These are phyloP conservation scores for Seiridium cupressi DNA, from an alignment of 2,329 filamentous ascomycete genomes.

Conservation along the genomic window DNA sequence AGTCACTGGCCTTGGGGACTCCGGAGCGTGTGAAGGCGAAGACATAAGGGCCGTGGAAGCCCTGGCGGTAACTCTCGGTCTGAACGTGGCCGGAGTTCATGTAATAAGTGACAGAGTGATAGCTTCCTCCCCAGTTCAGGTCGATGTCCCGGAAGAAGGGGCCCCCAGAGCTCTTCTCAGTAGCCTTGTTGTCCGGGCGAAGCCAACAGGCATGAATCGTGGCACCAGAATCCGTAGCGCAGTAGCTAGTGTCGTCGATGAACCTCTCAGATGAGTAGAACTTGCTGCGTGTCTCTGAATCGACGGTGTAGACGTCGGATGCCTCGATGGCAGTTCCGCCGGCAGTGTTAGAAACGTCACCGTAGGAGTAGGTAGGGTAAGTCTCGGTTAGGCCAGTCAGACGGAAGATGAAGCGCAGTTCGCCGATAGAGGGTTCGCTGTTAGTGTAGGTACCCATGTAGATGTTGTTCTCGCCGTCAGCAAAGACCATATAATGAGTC, in stretches of 20 bases:
- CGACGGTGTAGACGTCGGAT: conserved; percentile 45
- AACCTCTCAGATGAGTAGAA: conserved; percentile 62
- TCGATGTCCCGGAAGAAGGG: conserved; percentile 58
- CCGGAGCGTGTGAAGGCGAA: conserved; percentile 53
- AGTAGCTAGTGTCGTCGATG: conserved; percentile 59
- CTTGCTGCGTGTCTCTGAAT: conserved; percentile 57
- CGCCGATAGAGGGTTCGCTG: conserved; percentile 42
- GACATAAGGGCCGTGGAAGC: conserved; percentile 58
- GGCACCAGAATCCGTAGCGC: conserved; percentile 32
- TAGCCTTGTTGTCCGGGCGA: conserved; percentile 39
- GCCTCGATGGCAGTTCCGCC: conserved; percentile 47
- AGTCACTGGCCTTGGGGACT: conserved; percentile 37
- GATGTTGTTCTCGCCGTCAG: conserved; percentile 45
- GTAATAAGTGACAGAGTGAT: conserved; percentile 56
- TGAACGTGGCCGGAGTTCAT: conserved; percentile 58
- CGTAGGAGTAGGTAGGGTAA: conserved; percentile 30
- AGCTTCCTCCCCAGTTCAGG: conserved; percentile 50
- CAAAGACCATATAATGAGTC: conserved; percentile 53
- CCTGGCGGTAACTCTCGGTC: conserved; percentile 55
- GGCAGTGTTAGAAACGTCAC: conserved; percentile 44
- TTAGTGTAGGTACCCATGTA: conserved; percentile 52
- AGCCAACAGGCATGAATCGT: conserved; percentile 27
- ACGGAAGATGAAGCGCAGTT: conserved; percentile 50
- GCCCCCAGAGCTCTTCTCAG: conserved; percentile 56
- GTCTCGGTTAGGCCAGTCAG: conserved; percentile 32